phyloP scores from a whole-genome alignment of 805 yeast genomes.

The Hanseniaspora lindneri region DNA sequence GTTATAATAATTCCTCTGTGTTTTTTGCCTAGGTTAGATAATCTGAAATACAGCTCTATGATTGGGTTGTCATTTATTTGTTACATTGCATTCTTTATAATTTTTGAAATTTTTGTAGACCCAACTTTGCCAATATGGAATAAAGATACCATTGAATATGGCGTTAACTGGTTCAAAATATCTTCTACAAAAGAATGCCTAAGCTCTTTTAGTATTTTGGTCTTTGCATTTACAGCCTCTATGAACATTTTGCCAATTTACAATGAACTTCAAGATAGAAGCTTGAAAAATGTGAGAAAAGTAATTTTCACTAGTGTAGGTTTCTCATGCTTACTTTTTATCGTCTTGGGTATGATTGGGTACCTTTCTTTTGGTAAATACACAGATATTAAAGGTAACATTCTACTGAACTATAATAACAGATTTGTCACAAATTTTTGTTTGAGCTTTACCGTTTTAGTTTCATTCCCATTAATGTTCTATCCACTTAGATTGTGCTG shows the following conservation, averaged over 20 bases:
- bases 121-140: constrained; percentile 20
- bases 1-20: constrained; percentile 52
- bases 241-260: constrained; percentile 70
- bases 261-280: constrained; percentile 50
- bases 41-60: constrained; percentile 58
- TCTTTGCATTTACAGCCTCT: constrained; percentile 72
- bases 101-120: constrained; percentile 37
- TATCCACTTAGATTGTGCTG: constrained; percentile 69
- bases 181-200: constrained; percentile 37
- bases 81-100: constrained; percentile 46
- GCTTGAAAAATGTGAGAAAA: constrained; percentile 36
- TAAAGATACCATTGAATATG: constrained; percentile 19
- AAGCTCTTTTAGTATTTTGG: constrained; percentile 59
- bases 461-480: constrained; percentile 67
- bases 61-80: constrained; percentile 56
- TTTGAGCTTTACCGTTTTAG: constrained; percentile 58
- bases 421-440: constrained; percentile 42
- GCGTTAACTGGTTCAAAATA: constrained; percentile 28
- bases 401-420: constrained; percentile 54
- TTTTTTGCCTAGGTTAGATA: constrained; percentile 50
- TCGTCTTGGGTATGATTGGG: constrained; percentile 55
- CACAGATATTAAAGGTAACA: constrained; percentile 48
- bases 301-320: constrained; percentile 40
- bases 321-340: constrained; percentile 46
- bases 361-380: constrained; percentile 56